Evolutionary conservation across 2,329 filamentous ascomycete species (phyloP).

Genomic region (Hyphodiscus sp.): DNA sequence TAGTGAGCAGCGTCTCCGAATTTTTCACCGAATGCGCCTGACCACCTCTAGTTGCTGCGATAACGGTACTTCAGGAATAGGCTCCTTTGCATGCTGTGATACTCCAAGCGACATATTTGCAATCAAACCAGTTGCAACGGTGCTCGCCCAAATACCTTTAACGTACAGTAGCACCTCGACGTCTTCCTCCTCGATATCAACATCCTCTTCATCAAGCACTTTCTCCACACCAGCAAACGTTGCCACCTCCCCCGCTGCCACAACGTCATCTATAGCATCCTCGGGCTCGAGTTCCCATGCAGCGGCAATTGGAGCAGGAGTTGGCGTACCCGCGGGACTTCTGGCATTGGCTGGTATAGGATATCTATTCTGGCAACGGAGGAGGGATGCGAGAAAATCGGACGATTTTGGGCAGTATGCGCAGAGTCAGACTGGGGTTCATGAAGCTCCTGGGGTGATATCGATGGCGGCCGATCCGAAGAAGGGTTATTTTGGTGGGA

Average conservation of each 20-base stretch:
- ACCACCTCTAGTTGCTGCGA: conserved; percentile 14
- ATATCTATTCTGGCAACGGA: conserved; percentile 8
- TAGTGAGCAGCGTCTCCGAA: conserved; percentile 9
- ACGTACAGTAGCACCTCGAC: conserved; percentile 3
- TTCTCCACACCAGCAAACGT: conserved; percentile 4
- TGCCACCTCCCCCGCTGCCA: conserved; percentile 1
- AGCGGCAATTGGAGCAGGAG: conserved; percentile 14
- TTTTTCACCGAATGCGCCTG: background rate
- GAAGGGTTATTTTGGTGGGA: conserved; percentile 4
- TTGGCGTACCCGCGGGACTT: conserved; percentile 12
- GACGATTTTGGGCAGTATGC: background rate
- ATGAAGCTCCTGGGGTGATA: background rate
- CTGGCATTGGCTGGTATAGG: conserved; percentile 8
- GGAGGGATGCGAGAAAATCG: conserved; percentile 1
- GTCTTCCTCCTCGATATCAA: background rate
- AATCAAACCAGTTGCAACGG: conserved; percentile 9
- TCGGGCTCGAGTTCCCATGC: conserved; percentile 1
- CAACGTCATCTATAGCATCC: conserved; percentile 2
- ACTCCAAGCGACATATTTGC: conserved; percentile 8
- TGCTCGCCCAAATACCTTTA: conserved; percentile 11
- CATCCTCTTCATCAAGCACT: conserved; percentile 1
- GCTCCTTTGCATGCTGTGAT: conserved; percentile 13
- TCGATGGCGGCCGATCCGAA: background rate
- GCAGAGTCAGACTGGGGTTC: background rate
- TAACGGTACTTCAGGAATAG: conserved; percentile 10